Conservation (phyloP, 352 stramenopile genomes). For the Phytopythium kandeliae region DNA sequence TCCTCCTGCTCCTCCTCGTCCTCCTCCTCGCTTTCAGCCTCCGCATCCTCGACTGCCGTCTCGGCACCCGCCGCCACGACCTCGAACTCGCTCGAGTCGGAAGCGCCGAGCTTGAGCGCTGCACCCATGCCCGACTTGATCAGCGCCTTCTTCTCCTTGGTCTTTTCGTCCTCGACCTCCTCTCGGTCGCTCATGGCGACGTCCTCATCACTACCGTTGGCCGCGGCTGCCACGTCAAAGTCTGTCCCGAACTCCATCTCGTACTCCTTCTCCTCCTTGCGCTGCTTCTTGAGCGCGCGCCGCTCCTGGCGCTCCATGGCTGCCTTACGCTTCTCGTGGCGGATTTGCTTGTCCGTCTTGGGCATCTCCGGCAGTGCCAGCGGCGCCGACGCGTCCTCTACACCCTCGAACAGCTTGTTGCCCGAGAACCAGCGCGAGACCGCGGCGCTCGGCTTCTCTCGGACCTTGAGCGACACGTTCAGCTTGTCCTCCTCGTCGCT, state of each 20-base stretch:
- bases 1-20: slow-evolving; percentile 18
- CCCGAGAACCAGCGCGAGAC: slow-evolving; percentile 82
- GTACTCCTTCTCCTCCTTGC: slow-evolving; percentile 83
- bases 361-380: slow-evolving; percentile 83
- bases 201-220: slow-evolving; percentile 29
- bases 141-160: slow-evolving; percentile 69
- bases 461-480: slow-evolving; percentile 66
- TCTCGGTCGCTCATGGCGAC: slow-evolving; percentile 32
- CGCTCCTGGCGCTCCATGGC: slow-evolving; percentile 90
- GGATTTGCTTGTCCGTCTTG: slow-evolving; percentile 98
- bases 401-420: slow-evolving; percentile 78
- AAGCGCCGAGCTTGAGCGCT: slow-evolving; percentile 27
- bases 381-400: slow-evolving; percentile 46
- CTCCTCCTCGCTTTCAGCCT: slow-evolving; percentile 34
- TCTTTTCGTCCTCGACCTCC: slow-evolving; percentile 45
- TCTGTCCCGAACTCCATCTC: slow-evolving; percentile 71
- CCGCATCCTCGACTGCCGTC: slow-evolving; percentile 20
- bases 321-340: slow-evolving; percentile 96
- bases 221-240: slow-evolving; percentile 52
- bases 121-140: slow-evolving; percentile 86
- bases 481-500: slow-evolving; percentile 56
- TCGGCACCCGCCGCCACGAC: slow-evolving; percentile 43
- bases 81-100: slow-evolving; percentile 24
- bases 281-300: slow-evolving; percentile 62
- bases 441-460: slow-evolving; percentile 67